Percentiles rank a stretch among this genome's conserved stretches.
Conservation (phyloP, 768 basidiomycete genomes). For the Clitopilus passeckerianus region DNA sequence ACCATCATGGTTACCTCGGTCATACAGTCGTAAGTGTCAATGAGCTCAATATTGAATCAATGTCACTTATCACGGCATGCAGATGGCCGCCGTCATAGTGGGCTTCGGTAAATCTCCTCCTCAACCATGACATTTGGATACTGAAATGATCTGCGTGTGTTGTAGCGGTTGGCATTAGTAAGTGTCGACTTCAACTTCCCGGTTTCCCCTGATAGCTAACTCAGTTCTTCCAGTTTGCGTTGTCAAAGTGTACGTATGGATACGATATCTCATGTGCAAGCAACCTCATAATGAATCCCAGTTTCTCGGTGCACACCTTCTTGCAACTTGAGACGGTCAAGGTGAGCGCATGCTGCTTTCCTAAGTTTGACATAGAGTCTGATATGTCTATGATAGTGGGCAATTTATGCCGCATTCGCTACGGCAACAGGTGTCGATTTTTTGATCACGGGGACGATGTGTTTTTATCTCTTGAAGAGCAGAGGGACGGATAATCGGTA, state of each 20-base stretch:
- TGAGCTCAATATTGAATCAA: neutral
- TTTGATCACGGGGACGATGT: constrained; percentile 29
- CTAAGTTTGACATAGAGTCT: neutral
- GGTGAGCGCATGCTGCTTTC: constrained; percentile 16
- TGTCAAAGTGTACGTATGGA: constrained; percentile 26
- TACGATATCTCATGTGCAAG: neutral
- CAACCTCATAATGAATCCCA: constrained; percentile 7
- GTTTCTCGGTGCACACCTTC: constrained; percentile 26
- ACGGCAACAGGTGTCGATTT: constrained; percentile 41
- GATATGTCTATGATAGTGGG: constrained; percentile 26
- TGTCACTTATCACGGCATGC: constrained; percentile 1
- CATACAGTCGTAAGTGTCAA: constrained; percentile 26
- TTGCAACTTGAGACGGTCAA: constrained; percentile 22
- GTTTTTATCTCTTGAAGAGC: constrained; percentile 26
- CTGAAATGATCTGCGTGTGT: constrained; percentile 1
- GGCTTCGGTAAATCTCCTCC: constrained; percentile 29
- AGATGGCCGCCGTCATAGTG: constrained; percentile 28
- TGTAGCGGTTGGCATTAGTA: constrained; percentile 29
- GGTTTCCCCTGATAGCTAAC: neutral
- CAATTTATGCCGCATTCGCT: constrained; percentile 34
- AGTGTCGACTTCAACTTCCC: constrained; percentile 3
- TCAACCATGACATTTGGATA: neutral
- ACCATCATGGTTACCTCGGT: constrained; percentile 28
- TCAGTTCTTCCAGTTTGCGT: constrained; percentile 21
- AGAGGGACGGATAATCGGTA: constrained; percentile 18